These are phyloP conservation scores for Phytophthora rubi DNA, from an alignment of 352 stramenopile genomes.

Conservation along the genomic window DNA sequence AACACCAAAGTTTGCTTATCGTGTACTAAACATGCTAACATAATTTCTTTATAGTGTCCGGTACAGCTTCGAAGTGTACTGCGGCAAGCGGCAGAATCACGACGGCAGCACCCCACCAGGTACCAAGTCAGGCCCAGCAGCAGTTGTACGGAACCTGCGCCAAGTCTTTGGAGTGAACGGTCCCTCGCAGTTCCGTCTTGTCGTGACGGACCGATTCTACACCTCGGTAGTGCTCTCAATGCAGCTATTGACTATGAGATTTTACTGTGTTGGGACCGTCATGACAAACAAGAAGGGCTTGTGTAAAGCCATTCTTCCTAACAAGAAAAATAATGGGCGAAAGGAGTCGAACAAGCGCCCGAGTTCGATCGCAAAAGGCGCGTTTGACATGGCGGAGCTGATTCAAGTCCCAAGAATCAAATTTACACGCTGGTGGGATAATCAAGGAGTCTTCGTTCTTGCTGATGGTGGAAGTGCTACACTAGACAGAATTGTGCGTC, in stretches of 20 bases:
- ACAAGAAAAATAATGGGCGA: background rate
- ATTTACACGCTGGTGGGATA: background rate
- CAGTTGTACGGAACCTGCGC: background rate
- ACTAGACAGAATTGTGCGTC: background rate
- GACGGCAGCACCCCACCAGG: background rate
- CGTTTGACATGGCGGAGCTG: background rate
- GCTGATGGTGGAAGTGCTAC: background rate
- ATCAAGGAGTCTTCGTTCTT: background rate
- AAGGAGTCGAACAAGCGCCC: background rate
- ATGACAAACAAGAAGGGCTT: slow-evolving; percentile 7
- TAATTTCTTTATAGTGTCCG: background rate
- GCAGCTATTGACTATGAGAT: slow-evolving; percentile 16
- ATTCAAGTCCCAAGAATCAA: background rate
- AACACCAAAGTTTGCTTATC: slow-evolving; percentile 11
- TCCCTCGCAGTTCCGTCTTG: background rate
- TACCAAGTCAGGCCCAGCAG: slow-evolving; percentile 5
- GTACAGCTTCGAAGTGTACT: slow-evolving; percentile 1
- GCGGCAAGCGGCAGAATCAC: background rate
- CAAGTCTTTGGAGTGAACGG: background rate
- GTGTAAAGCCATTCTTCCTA: too few species aligned
- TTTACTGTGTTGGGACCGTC: slow-evolving; percentile 10
- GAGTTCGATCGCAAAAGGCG: background rate
- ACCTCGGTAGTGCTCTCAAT: slow-evolving; percentile 6
- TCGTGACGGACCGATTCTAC: slow-evolving; percentile 14
- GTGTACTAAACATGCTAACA: background rate